Evolutionary conservation across 202 grass and related monocot genomes (phyloP).

Genomic region (Carex arenaria): DNA sequence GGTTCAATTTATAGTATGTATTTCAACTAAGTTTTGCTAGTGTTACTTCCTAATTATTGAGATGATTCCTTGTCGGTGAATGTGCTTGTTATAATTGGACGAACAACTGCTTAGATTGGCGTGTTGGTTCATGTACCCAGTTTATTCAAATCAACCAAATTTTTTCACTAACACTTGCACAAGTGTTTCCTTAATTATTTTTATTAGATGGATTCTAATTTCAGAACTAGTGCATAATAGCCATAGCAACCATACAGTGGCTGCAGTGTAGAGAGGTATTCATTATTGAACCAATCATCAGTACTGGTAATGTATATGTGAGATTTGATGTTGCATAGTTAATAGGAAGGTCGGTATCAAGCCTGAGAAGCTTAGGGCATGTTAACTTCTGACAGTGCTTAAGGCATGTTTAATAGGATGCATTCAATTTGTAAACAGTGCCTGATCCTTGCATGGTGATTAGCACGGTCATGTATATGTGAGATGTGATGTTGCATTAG

Average conservation of each 20-base stretch:
- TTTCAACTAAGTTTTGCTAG: not conserved
- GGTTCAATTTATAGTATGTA: not conserved
- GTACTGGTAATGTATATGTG: not conserved
- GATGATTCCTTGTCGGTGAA: conserved; percentile 12
- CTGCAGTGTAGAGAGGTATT: not conserved
- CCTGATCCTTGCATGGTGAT: not conserved
- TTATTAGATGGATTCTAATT: not conserved
- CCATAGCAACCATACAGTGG: not conserved
- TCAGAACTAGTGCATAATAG: not conserved
- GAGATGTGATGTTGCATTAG: no score
- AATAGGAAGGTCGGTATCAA: not conserved
- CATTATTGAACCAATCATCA: not conserved
- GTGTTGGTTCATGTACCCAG: not conserved
- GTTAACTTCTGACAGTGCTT: not conserved
- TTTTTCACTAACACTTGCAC: not conserved
- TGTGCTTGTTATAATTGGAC: conserved; percentile 4
- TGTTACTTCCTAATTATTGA: not conserved
- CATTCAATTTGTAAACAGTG: not conserved
- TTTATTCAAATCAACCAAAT: not conserved
- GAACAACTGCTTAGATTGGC: not conserved
- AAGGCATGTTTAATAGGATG: not conserved
- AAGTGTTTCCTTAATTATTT: not conserved
- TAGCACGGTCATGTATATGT: no score
- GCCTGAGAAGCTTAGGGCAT: not conserved
- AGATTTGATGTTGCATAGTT: not conserved